Conservation (phyloP, 352 stramenopile genomes). For the Pythium grandisporangium region DNA sequence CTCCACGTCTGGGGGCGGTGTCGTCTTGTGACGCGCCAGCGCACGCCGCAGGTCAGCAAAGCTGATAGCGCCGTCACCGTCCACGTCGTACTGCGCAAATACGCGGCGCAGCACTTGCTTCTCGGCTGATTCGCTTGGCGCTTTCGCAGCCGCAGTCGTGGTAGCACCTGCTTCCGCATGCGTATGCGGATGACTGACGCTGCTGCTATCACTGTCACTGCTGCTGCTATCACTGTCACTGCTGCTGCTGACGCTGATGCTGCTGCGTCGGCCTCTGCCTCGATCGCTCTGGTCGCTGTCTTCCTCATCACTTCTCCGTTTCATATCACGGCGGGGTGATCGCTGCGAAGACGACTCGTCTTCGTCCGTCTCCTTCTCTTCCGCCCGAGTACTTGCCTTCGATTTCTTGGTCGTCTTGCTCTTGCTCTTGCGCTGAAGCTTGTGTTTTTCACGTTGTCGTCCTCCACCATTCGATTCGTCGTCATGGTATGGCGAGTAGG, state of each 20-base stretch:
- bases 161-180: too few relatives aligned
- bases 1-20: slow-evolving; percentile 23
- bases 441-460: slow-evolving; percentile 2
- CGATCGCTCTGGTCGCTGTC: background rate
- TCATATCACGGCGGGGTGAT: background rate
- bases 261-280: background rate
- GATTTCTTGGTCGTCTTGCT: too few relatives aligned
- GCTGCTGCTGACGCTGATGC: background rate
- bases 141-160: too few relatives aligned
- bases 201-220: background rate
- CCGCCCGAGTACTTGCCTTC: too few relatives aligned
- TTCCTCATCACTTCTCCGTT: background rate
- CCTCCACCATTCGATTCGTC: background rate
- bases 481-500: slow-evolving; percentile 28
- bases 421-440: background rate
- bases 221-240: background rate
- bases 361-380: too few relatives aligned
- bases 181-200: too few relatives aligned
- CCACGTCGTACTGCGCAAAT: slow-evolving; percentile 39
- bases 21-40: slow-evolving; percentile 11
- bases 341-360: too few relatives aligned
- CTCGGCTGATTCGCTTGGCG: background rate
- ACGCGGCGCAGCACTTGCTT: slow-evolving; percentile 13
- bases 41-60: slow-evolving; percentile 37
- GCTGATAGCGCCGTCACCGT: slow-evolving; percentile 34